Base-by-base conservation (phyloP, 2,329 filamentous ascomycete species). In the Didymella sp. region DNA sequence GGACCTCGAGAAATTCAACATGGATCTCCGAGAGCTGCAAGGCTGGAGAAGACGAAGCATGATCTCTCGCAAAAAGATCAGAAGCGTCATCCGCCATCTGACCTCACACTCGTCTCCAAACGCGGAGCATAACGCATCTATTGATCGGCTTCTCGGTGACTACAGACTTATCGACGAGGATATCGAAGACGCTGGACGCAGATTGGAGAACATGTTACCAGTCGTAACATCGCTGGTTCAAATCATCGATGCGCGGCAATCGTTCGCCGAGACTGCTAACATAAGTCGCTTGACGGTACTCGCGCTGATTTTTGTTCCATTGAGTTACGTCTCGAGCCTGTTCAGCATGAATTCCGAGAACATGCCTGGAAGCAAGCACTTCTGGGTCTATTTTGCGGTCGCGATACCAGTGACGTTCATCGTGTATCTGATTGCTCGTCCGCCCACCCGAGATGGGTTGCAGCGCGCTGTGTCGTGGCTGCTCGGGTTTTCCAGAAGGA, bases 41-140 rank as follows among this genome's bases (percentile, higher is more conserved):
- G 51, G 60, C 22, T 71, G 69, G 69, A 59, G 66, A n/a, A 53
- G 64, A 1, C 58, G 69, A 3, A 63, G 38, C 38, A 62, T 67
- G 56, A 38, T 54, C 2, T 65, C 66, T 3, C 59, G 61, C 15
- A 37, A 61, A 11, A 67, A 68, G 25, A 27, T 65, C 3, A 25
- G 41, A 5, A 13, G 43, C 4, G 45, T 61, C 0, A 37, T 59
- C 6, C 59, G 56, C 9, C 27, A 28, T 28, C 11, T 28, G 27
- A 6, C 6, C 6, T 28, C 27, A 6, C 27, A 28, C 27, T 6
- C 6, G 11, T 28, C 27, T 6, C 6, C 27, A 11, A 28, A 28
- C 27, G 6, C 27, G 6, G 11, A 28, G 11, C 27, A 28, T 11
- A 28, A 6, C 11, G 27, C 27, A 28, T 28, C 27, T 6, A 6